Percentiles rank a stretch among this genome's conserved stretches.
phyloP scores from a whole-genome alignment of 352 stramenopile species.

The Blastocystis sp. region DNA sequence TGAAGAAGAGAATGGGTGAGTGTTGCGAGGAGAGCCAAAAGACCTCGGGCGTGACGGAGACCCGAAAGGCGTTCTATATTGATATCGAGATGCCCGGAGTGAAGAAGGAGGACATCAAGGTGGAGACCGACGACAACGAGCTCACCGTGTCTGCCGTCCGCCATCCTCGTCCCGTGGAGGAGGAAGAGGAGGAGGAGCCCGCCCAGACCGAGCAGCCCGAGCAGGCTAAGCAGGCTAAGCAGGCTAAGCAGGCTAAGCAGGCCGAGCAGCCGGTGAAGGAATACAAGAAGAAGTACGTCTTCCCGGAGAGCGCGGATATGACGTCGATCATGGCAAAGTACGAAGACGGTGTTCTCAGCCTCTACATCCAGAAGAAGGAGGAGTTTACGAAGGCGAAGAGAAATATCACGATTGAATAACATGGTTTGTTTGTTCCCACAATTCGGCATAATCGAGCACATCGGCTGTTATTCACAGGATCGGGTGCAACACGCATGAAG shows the following conservation, averaged over 20 bases:
- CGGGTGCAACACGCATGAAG: neutral
- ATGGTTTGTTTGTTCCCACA: neutral
- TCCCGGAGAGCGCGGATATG: constrained; percentile 26
- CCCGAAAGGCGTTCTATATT: constrained; percentile 32
- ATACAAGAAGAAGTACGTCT: constrained; percentile 4
- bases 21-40: neutral
- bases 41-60: constrained; percentile 45
- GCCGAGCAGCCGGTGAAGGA: neutral
- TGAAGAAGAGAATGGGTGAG: neutral
- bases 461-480: neutral
- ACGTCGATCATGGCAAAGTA: constrained; percentile 32
- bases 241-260: neutral
- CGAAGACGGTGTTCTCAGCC: constrained; percentile 27
- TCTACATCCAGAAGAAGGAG: constrained; percentile 14
- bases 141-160: constrained; percentile 45
- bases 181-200: neutral
- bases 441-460: neutral
- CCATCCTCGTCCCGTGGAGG: neutral
- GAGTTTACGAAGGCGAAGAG: constrained; percentile 21
- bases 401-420: constrained; percentile 34
- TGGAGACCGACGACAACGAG: constrained; percentile 46
- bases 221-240: too few species aligned
- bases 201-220: too few species aligned
- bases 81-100: constrained; percentile 62
- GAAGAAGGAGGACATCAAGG: constrained; percentile 70